These are phyloP conservation scores for Suillus lakei DNA, from an alignment of 768 basidiomycete species.

Conservation along the genomic window DNA sequence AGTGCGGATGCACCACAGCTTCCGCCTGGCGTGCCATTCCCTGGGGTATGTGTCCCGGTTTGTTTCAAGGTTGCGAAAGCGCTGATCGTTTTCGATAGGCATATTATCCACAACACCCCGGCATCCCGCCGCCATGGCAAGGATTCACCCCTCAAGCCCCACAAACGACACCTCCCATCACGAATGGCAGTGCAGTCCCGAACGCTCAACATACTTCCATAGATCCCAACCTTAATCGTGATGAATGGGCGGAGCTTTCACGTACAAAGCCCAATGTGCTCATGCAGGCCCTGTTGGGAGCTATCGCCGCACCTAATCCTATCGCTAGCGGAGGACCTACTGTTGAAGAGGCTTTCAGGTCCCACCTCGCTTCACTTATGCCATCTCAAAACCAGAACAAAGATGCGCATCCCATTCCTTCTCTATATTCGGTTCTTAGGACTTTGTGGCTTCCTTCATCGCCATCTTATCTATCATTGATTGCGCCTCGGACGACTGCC, in stretches of 20 bases:
- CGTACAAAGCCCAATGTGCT: constrained; percentile 61
- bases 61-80: not conserved
- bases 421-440: constrained; percentile 76
- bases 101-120: constrained; percentile 37
- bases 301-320: constrained; percentile 68
- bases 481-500: constrained; percentile 68
- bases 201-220: constrained; percentile 35
- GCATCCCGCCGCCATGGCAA: constrained; percentile 34
- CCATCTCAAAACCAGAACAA: constrained; percentile 49
- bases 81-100: constrained; percentile 25
- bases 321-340: constrained; percentile 62
- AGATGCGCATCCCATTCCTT: constrained; percentile 60
- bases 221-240: constrained; percentile 58
- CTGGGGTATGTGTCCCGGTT: constrained; percentile 26
- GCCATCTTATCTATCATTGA: constrained; percentile 76
- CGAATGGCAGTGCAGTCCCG: constrained; percentile 14
- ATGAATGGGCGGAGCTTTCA: constrained; percentile 70
- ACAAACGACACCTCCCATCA: constrained; percentile 32
- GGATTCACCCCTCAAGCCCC: constrained; percentile 31
- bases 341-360: constrained; percentile 80
- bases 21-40: constrained; percentile 35
- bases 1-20: constrained; percentile 24
- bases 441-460: constrained; percentile 87
- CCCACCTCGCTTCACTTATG: constrained; percentile 69
- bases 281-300: constrained; percentile 57